Base-by-base conservation (phyloP, 805 yeast species). In the Candida rishiriensis region DNA sequence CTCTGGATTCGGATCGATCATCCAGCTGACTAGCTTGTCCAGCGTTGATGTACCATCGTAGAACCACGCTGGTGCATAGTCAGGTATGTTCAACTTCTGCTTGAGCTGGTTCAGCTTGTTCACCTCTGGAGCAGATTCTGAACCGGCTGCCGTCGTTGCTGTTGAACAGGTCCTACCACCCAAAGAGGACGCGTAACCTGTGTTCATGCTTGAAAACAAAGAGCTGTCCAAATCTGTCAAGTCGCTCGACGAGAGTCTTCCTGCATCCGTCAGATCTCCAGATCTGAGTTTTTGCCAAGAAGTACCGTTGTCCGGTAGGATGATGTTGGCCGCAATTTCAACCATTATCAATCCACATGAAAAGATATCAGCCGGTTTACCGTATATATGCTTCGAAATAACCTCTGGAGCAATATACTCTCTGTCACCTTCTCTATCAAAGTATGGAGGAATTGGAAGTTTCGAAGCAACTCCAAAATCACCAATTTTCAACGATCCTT, bases 361-460 rank as follows among this genome's bases (percentile, higher is more conserved):
- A 62, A 93, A 93, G 3, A 93, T 82, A 62, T 93, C 99, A 0
- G 98, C 98, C 42, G 91, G 89, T 53, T 85, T 87, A 34, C 88
- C 89, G 60, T 93, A 93, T 36, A 78, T 75, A 60, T 88, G 89
- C 37, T 76, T 79, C 30, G 89, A 79, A 43, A 93, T 82, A 18
- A 93, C 82, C 63, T 93, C 99, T 1, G 99, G 99, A 0, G 99
- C 98, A 65, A 93, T 93, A 65, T 93, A 93, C 61, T 91, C 96
- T 42, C 98, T 73, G 65, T 93, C 99, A 26, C 99, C 99, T 66
- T 93, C 99, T 53, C 96, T 78, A 65, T 93, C 99, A 56, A 88
- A 83, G 51, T 69, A 79, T 36, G 72, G 74, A 39, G 78, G 78
- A 15, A 82, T 80, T 0, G 98, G 98, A 42, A 81, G 69, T 52